Evolutionary conservation across 208 protist species (phyloP).

Genomic region (Trypanosoma rangeli): DNA sequence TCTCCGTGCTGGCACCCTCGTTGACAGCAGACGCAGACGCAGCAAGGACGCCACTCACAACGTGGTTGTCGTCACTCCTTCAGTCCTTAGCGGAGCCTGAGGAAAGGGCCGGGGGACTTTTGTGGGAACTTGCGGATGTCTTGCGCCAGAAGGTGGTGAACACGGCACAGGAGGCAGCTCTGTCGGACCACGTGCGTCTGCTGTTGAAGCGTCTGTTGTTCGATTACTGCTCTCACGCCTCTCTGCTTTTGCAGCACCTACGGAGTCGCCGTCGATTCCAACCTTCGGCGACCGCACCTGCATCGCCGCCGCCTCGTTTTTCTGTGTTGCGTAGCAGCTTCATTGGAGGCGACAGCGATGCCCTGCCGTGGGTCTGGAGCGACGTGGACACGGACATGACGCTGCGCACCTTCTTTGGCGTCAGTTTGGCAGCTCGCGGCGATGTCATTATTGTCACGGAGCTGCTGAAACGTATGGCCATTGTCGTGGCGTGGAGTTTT

Average conservation of each 20-base stretch:
- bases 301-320: background rate
- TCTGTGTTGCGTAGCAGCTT: background rate
- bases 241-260: conserved; percentile 8
- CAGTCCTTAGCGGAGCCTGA: too few relatives aligned
- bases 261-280: background rate
- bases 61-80: too few relatives aligned
- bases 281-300: background rate
- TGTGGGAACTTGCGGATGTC: too few relatives aligned
- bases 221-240: conserved; percentile 15
- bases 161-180: background rate
- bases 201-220: conserved; percentile 18
- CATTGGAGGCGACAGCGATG: background rate
- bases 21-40: too few relatives aligned
- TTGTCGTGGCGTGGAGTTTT: too few relatives aligned
- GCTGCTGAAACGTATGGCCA: too few relatives aligned
- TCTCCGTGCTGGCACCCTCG: too few relatives aligned
- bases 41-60: too few relatives aligned
- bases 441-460: too few relatives aligned
- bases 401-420: too few relatives aligned
- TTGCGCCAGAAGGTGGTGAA: background rate
- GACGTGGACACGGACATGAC: conserved; percentile 10
- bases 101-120: too few relatives aligned
- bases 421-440: too few relatives aligned
- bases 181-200: conserved; percentile 6
- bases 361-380: conserved; percentile 8